Evolutionary conservation across 345 rosid species (phyloP), one percentile per base, ranked within the genome.

Genomic region (Raphanus raphanistrum): DNA sequence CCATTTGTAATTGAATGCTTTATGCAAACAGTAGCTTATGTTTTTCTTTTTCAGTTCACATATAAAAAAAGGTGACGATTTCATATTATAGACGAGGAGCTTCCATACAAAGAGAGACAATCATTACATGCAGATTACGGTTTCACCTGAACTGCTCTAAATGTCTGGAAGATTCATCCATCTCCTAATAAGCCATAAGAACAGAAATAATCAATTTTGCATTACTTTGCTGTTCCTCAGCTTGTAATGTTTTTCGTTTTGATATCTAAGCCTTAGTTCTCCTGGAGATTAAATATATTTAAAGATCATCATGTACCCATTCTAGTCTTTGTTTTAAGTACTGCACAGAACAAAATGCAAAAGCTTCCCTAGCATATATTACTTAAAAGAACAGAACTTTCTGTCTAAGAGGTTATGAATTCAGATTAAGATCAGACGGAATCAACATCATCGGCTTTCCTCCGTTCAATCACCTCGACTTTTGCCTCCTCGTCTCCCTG

Each of bases 1-100:
- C 31, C 58, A 43, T 8, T 62, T 11, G 71, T 50, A n/a, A 4
- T 6, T 17, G 33, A 41, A 31, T 31, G 41, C 5, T n/a, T 66
- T 21, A 16, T 26, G 25, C 28, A 8, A 43, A 41, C 32, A 50
- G 10, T 48, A 2, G 58, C 67, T 72, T 45, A n/a, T 0, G 55
- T 41, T 54, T 48, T 35, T 59, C 31, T 54, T 48, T 35, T 59
- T 72, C 73, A 50, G 45, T 50, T 70, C 25, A 33, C n/a, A 70
- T 21, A 15, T 55, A 68, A 31, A 55, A 55, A 32, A 82, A 92
- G 93, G 81, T 89, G 54, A 87, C 90, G 1, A 88, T 92, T 78
- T 94, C 97, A 55, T 94, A 21, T 87, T 80, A 86, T 92, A 73
- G 94, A 90, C 7, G 95, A 92, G 82, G 92, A 88, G 64, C 89